Evolutionary conservation across 108 stramenopile species (phyloP), one percentile per base, ranked within the genome.

Genomic region (Cyclostephanos tholiformis): DNA sequence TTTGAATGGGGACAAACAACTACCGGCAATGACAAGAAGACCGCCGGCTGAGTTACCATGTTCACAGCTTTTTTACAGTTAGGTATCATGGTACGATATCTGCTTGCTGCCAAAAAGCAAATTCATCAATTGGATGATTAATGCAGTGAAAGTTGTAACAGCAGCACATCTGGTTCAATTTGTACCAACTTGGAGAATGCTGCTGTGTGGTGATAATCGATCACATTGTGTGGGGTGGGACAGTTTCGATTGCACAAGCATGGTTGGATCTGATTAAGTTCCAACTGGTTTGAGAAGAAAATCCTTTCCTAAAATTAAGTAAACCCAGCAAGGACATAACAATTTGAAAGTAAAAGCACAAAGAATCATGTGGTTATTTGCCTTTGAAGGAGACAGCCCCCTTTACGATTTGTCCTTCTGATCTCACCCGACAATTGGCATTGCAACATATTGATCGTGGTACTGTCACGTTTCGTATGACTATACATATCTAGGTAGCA

Each of bases 131-230:
- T n/a, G n/a, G n/a, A n/a, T n/a, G n/a, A n/a, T n/a, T n/a, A n/a
- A n/a, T n/a, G n/a, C n/a, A n/a, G n/a, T n/a, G n/a, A n/a, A n/a
- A n/a, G n/a, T n/a, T n/a, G n/a, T n/a, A n/a, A n/a, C n/a, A n/a
- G n/a, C n/a, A 95, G 86, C 91, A 88, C 59, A 79, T 89, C 11
- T 88, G 89, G 63, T 76, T 95, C 12, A 87, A 82, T 26, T 71
- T 95, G 19, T 76, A 86, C 57, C 81, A 89, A 60, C 85, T 91
- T 12, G 94, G 2, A 86, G 83, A 16, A 71, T 77, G 6, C 67
- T 72, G 5, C 35, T 95, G 14, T 71, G 58, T 64, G 92, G 94
- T 22, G 85, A 93, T 41, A 56, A 67, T 46, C 59, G 94, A 95
- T 50, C 56, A 82, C 53, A 75, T 76, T 59, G 72, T 53, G 63